Evolutionary conservation across 768 basidiomycete genomes (phyloP), one percentile per base, ranked within the genome.

Genomic region (Strobilomyces echinocephalus): DNA sequence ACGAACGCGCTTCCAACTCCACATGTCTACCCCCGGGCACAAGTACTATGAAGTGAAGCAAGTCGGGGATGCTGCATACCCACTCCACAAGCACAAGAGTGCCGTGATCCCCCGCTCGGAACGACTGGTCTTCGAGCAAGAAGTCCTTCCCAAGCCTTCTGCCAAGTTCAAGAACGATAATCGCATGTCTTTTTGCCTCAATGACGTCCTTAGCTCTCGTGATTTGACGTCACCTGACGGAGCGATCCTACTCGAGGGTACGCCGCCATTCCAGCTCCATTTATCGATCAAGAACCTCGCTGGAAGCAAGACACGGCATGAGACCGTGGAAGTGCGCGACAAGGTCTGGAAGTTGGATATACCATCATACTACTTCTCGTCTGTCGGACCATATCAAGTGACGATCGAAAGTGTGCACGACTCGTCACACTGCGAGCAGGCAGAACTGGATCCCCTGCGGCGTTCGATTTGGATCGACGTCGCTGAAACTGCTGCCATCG

Each of bases 401-500:
- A 79, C 77, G 31, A 85, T 99, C 55, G 85, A 90, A 42, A 82
- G 82, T 0, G 77, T 98, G 11, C 73, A 75, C 12, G 97, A 99
- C 71, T 79, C 87, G 15, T 90, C 87, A 5, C 82, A 78, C 31
- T 98, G 97, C 70, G 85, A 84, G 47, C 86, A 91, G 52, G 80
- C 83, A 14, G 74, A 79, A 34, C 74, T 87, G 14, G 82, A 89
- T 55, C 82, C 83, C 3, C 67, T 80, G 34, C 71, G 72, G 31
- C 77, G 80, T 49, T 81, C 82, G 16, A 78, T 90, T 36, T 88
- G 87, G 86, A 80, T 94, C 12, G 92, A 97, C 60, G 93, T 98
- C n/a, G 91, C 93, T 3, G 97, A 99, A 70, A 91, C 91, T 1
- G 97, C 97, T 9, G 84, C 91, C 12, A 93, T 99, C 50, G 79